Percentiles rank a stretch among this genome's conserved stretches.
These are phyloP conservation scores for Hortiboletus campestris DNA, from an alignment of 768 basidiomycete species.

Conservation along the genomic window DNA sequence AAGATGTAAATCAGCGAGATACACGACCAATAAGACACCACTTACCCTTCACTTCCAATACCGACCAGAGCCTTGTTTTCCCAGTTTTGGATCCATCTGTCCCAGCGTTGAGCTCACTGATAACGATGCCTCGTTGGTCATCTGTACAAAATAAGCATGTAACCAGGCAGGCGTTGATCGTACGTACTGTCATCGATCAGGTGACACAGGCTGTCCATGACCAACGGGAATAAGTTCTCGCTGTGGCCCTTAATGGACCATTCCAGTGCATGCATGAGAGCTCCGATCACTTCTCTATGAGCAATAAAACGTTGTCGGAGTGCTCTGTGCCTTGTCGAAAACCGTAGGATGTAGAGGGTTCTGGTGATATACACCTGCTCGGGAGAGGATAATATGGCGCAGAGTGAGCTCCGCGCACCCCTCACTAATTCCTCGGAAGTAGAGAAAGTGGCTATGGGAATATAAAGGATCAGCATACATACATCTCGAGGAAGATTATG, in stretches of 20 bases:
- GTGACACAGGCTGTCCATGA: background rate
- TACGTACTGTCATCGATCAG: background rate
- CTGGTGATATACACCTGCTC: background rate
- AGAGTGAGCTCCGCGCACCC: background rate
- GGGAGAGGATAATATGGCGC: background rate
- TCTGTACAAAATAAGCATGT: background rate
- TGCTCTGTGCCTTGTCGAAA: background rate
- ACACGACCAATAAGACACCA: background rate
- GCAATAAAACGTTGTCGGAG: background rate
- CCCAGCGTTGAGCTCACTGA: background rate
- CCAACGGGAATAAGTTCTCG: background rate
- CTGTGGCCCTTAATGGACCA: no score
- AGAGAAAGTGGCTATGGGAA: background rate
- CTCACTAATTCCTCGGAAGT: background rate
- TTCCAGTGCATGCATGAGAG: background rate
- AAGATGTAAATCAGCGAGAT: background rate
- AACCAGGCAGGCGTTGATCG: background rate
- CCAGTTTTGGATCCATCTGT: background rate
- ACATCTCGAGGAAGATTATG: background rate
- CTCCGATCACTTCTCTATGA: background rate
- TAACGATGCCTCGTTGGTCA: background rate
- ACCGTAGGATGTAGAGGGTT: background rate
- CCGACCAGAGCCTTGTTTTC: background rate
- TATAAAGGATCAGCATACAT: background rate
- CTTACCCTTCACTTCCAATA: slow-evolving; percentile 6